Evolutionary conservation across 192 early-diverging fungal species (phyloP).

Genomic region (Backusella tarrabulga): DNA sequence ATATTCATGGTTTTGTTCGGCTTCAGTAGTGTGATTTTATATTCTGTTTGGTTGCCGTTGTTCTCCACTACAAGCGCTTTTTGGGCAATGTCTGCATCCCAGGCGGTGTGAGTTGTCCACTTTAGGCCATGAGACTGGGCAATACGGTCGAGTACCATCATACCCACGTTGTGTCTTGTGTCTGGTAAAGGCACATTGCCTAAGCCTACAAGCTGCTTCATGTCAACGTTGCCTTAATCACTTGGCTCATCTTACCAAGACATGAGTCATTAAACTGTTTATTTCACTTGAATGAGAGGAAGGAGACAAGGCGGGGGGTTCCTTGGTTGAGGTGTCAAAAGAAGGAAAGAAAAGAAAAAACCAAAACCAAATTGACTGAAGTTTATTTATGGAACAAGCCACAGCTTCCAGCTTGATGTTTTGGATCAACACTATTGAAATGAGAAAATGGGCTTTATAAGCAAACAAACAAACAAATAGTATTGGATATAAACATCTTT

Average conservation of each 20-base stretch:
- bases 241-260: neutral
- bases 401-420: neutral
- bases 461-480: too few species aligned
- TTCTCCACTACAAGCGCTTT: neutral
- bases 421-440: too few species aligned
- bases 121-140: conserved; percentile 39
- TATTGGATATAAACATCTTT: too few species aligned
- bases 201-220: conserved; percentile 61
- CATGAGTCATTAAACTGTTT: neutral
- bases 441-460: too few species aligned
- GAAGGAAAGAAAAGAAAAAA: neutral
- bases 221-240: neutral
- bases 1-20: conserved; percentile 67
- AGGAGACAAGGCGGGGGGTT: neutral
- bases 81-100: conserved; percentile 16
- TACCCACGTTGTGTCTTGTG: conserved; percentile 72
- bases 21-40: conserved; percentile 57
- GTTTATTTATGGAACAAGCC: neutral
- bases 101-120: conserved; percentile 40
- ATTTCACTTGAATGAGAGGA: neutral
- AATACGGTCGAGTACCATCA: conserved; percentile 60
- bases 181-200: conserved; percentile 64
- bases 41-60: conserved; percentile 14
- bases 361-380: neutral
- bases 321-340: too few species aligned